Conservation (phyloP, 306 rosid species). For the Castanea sativa region DNA sequence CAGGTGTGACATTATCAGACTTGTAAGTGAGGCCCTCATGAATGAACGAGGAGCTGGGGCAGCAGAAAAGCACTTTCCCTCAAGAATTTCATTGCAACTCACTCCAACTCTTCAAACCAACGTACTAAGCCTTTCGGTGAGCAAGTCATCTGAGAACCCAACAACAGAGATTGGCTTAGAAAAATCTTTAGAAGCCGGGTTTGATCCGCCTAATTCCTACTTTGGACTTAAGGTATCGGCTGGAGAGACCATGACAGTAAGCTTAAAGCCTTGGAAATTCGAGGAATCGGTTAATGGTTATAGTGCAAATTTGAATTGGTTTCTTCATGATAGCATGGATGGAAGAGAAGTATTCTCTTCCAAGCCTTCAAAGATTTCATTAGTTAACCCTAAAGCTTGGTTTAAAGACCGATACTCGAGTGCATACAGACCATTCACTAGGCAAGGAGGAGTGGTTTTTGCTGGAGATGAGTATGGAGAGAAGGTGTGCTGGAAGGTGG, state of each 20-base stretch:
- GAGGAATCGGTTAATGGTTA: slow-evolving; percentile 75
- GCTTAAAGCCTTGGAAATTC: slow-evolving; percentile 84
- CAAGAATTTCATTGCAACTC: slow-evolving; percentile 70
- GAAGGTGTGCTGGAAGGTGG: slow-evolving; percentile 79
- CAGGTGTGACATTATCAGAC: slow-evolving; percentile 66
- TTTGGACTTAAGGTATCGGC: slow-evolving; percentile 59
- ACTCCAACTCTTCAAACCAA: slow-evolving; percentile 68
- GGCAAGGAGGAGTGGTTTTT: slow-evolving; percentile 86
- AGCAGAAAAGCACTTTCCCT: slow-evolving; percentile 80
- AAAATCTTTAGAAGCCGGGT: slow-evolving; percentile 66
- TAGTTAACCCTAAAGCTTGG: slow-evolving; percentile 83
- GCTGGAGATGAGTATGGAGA: slow-evolving; percentile 89
- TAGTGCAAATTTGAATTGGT: slow-evolving; percentile 80
- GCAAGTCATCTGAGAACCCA: slow-evolving; percentile 88
- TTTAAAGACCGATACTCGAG: slow-evolving; percentile 74
- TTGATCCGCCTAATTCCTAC: slow-evolving; percentile 58
- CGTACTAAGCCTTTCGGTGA: slow-evolving; percentile 64
- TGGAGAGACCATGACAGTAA: slow-evolving; percentile 59
- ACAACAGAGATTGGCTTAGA: slow-evolving; percentile 54
- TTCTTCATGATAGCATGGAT: slow-evolving; percentile 67
- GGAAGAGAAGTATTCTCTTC: slow-evolving; percentile 78
- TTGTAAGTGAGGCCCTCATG: slow-evolving; percentile 65
- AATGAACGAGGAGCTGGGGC: slow-evolving; percentile 70
- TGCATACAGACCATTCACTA: slow-evolving; percentile 75
- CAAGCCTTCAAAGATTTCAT: slow-evolving; percentile 64